phyloP scores from a whole-genome alignment of 2,329 filamentous ascomycete genomes.

The Nothophaeocryptopus gaeumannii region DNA sequence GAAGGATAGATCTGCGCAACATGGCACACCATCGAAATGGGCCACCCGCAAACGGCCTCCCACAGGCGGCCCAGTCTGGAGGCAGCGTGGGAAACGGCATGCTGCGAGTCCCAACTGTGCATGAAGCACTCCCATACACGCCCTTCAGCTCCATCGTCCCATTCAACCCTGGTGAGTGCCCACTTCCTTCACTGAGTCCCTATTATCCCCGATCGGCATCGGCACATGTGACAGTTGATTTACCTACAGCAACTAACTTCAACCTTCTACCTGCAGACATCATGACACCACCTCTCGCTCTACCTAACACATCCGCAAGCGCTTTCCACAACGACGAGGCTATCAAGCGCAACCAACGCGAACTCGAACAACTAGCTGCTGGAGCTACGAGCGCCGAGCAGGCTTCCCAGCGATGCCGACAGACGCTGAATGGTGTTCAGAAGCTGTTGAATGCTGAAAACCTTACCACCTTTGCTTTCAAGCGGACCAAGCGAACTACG shows the following conservation, averaged over 20 bases:
- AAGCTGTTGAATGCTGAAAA: constrained; percentile 70
- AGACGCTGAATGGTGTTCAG: constrained; percentile 70
- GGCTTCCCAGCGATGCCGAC: constrained; percentile 64
- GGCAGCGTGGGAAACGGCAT: not conserved
- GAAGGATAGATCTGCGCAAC: constrained; percentile 14
- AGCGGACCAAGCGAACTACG: constrained; percentile 18
- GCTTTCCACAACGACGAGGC: constrained; percentile 29
- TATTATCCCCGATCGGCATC: not conserved
- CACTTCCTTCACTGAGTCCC: constrained; percentile 6
- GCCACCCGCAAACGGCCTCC: constrained; percentile 17
- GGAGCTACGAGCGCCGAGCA: constrained; percentile 61
- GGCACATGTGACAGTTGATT: not conserved
- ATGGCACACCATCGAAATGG: not conserved
- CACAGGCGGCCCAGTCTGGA: constrained; percentile 9
- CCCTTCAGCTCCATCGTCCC: constrained; percentile 78
- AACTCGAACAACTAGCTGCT: constrained; percentile 66
- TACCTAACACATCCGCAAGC: constrained; percentile 40
- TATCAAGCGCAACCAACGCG: constrained; percentile 34
- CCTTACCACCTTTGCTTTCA: constrained; percentile 62
- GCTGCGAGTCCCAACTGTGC: constrained; percentile 51
- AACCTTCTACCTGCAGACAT: constrained; percentile 37
- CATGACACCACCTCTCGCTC: constrained; percentile 45
- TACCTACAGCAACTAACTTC: constrained; percentile 9
- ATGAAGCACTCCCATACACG: constrained; percentile 77
- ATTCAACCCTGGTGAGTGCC: constrained; percentile 65